These are phyloP conservation scores for Erodium trifolium DNA, from an alignment of 441 rosid genomes.

Conservation along the genomic window DNA sequence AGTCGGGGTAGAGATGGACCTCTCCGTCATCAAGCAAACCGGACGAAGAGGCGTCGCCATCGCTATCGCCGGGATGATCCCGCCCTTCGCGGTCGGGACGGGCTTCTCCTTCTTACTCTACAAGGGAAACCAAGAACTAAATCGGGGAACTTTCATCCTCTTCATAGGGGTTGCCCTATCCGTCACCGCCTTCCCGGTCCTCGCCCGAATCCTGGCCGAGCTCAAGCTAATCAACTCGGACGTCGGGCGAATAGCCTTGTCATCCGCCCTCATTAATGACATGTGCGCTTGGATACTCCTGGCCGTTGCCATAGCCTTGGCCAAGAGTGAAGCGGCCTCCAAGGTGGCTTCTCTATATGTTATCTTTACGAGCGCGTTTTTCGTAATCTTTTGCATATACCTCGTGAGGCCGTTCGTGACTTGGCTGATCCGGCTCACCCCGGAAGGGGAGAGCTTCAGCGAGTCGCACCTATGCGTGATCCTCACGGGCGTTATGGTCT, in stretches of 20 bases:
- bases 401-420: conserved; percentile 53
- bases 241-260: conserved; percentile 76
- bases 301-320: conserved; percentile 73
- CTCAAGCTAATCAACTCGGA: conserved; percentile 81
- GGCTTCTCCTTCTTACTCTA: conserved; percentile 48
- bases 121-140: background rate
- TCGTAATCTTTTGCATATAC: conserved; percentile 43
- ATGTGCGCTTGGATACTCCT: conserved; percentile 82
- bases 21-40: conserved; percentile 48
- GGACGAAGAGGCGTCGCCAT: conserved; percentile 57
- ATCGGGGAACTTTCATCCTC: conserved; percentile 51
- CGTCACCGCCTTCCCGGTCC: conserved; percentile 25
- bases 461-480: conserved; percentile 72
- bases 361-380: conserved; percentile 46
- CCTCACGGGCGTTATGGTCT: conserved; percentile 92
- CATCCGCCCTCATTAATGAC: conserved; percentile 84
- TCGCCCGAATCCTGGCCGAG: conserved; percentile 79
- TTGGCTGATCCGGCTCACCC: conserved; percentile 67
- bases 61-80: conserved; percentile 69
- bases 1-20: conserved; percentile 93
- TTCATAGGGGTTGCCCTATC: conserved; percentile 90
- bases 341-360: conserved; percentile 68
- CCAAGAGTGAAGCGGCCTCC: conserved; percentile 39
- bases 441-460: conserved; percentile 79
- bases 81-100: conserved; percentile 60